Base-by-base conservation (phyloP, 345 rosid species). In the Lepidium aucheri region DNA sequence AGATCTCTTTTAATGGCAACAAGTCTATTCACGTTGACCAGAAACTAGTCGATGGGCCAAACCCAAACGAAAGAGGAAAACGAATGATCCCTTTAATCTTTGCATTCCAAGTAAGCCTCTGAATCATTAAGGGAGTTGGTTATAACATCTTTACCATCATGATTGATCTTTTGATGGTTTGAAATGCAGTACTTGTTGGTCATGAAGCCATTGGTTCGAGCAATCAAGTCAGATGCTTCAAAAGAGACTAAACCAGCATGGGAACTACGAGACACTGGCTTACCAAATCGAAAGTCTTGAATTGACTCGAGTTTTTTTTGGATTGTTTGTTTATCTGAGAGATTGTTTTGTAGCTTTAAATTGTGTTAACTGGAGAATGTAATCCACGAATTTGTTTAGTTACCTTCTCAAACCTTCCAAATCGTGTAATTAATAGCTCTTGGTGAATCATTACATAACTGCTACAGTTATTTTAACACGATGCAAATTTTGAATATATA, bases 11-110 rank as follows among this genome's bases (percentile, higher is more conserved):
- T 42, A 78, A 74, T 39, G 81, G 84, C 53, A 65, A 71, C 78
- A 72, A 74, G 44, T 36, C 78, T 38, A 64, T 78, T 65, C 63
- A 68, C 35, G 86, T 84, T 18, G 81, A 84, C 74, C 76, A 80
- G 80, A 80, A 84, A 79, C 65, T 81, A 16, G 74, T 84, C 3
- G 88, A 81, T 43, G 88, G 88, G 17, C 77, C 73, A 28, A 78
- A 84, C 65, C 86, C 88, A 39, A 78, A 81, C 58, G 78, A 79
- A 20, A 79, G 67, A 53, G 83, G 83, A 54, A 84, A 80, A 65
- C 60, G 75, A 28, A 47, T 78, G 11, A 84, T 84, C 22, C 88
- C 88, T 11, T 52, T 81, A 9, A 72, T 80, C 59, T 69, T 78
- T 16, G 77, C 75, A 41, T 54, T 78, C 72, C 84, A 84, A 62